Evolutionary conservation across 495 filamentous ascomycete species (phyloP).

Genomic region (Sphaerosporella brunnea): DNA sequence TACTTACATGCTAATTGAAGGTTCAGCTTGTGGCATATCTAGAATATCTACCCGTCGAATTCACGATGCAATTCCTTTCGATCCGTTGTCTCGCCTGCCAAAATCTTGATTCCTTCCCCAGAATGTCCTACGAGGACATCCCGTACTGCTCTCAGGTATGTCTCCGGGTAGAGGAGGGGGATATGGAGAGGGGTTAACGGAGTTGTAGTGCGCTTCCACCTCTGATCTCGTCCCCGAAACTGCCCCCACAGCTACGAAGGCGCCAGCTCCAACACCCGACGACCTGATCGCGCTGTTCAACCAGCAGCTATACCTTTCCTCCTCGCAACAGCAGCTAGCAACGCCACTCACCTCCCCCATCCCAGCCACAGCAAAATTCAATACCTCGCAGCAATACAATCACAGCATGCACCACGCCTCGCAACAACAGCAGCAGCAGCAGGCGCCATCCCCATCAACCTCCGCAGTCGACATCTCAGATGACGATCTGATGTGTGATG

Average conservation of each 20-base stretch:
- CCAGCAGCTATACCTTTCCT: constrained; percentile 40
- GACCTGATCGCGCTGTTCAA: constrained; percentile 52
- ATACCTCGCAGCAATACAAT: constrained; percentile 57
- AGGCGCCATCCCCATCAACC: constrained; percentile 10
- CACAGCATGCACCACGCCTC: constrained; percentile 46
- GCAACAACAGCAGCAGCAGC: constrained; percentile 20
- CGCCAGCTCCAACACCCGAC: constrained; percentile 25
- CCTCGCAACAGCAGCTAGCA: constrained; percentile 25
- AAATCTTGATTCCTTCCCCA: constrained; percentile 21
- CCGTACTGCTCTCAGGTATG: constrained; percentile 22
- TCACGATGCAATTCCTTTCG: constrained; percentile 19
- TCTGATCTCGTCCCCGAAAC: constrained; percentile 18
- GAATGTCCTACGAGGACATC: constrained; percentile 21
- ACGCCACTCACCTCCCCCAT: constrained; percentile 6
- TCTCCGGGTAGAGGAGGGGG: no score
- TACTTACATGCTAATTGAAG: no score
- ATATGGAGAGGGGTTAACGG: no score
- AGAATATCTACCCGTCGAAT: no score
- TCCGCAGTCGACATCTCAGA: not conserved
- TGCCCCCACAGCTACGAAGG: constrained; percentile 8
- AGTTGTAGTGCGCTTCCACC: constrained; percentile 17
- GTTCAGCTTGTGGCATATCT: no score
- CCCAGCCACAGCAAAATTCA: constrained; percentile 37
- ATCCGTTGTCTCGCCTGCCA: constrained; percentile 23
- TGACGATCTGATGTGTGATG: constrained; percentile 4